A percentile compares a stretch with the other conserved stretches of the same genome.
phyloP scores from a whole-genome alignment of 1,284 basidiomycete species.

The Irpex sp. region DNA sequence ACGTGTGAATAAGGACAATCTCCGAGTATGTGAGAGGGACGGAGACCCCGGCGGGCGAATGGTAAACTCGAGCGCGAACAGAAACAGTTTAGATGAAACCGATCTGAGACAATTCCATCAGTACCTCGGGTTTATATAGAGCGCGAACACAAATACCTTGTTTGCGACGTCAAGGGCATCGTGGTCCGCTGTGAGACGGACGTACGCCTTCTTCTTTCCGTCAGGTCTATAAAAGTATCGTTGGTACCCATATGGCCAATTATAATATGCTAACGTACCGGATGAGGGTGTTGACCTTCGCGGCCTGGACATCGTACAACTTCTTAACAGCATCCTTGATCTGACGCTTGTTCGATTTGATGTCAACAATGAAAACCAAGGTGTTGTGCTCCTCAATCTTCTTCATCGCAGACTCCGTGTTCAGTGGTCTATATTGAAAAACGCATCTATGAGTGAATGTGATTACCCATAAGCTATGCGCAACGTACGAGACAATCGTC shows the following conservation, averaged over 20 bases:
- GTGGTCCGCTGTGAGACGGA: constrained; percentile 91
- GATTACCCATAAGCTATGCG: not conserved
- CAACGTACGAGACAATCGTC: constrained; percentile 77
- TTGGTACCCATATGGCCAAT: not conserved
- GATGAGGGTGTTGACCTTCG: constrained; percentile 97
- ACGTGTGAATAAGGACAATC: not conserved
- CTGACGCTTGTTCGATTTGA: constrained; percentile 95
- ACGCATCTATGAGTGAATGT: not conserved
- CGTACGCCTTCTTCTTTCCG: constrained; percentile 99
- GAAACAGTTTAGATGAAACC: constrained; percentile 66
- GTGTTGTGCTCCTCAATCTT: constrained; percentile 99
- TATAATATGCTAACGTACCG: constrained; percentile 54
- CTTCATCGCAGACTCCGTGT: constrained; percentile 90
- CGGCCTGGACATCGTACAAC: constrained; percentile 95
- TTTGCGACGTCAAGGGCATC: constrained; percentile 98
- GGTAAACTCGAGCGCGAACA: not conserved
- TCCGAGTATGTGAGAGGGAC: not conserved
- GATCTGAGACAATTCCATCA: constrained; percentile 46
- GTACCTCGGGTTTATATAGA: not conserved
- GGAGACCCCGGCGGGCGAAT: not conserved
- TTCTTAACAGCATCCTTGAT: constrained; percentile 99
- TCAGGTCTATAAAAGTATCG: constrained; percentile 70
- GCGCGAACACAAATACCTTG: constrained; percentile 65
- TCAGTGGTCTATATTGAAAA: constrained; percentile 54
- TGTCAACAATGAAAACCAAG: constrained; percentile 95